Evolutionary conservation across 306 rosid genomes (phyloP), one percentile per base, ranked within the genome.

Genomic region (Cicer bijugum): DNA sequence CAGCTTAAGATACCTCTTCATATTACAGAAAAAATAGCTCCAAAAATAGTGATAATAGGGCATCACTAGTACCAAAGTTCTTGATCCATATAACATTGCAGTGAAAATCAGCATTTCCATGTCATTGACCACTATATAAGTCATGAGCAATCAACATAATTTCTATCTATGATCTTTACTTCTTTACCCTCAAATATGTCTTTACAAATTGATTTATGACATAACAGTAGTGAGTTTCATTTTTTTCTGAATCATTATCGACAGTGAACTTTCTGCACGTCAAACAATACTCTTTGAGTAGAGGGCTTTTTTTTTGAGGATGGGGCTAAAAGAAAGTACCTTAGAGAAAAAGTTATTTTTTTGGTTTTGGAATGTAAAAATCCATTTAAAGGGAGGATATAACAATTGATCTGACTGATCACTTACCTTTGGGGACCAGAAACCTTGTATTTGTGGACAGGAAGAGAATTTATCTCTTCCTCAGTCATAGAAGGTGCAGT

Each of bases 381-480:
- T 8, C 73, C 45, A 35, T 46, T 76, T 40, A 57, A 72, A 67
- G 42, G 70, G 40, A 52, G 47, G 35, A 53, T 28, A 53, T 74
- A 37, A 62, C 55, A 44, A 58, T 43, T 23, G 37, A 67, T 71
- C 55, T 48, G 78, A 69, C 44, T 15, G 73, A 37, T 60, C 37
- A 73, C 90, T 77, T 91, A 72, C 98, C 42, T 87, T 72, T 88
- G 95, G 53, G 87, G 75, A 80, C 88, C 86, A 65, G 84, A 77
- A 74, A 69, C 88, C 89, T 88, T 92, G 86, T 92, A 88, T 51
- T 92, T 88, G 80, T 92, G 98, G 20, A 90, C 90, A 9, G 96
- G 97, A 76, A 89, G 94, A 72, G 97, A 87, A 78, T 92, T 88
- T 75, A 90, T 92, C 87, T 92, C 94, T 78, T 87, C 92, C 78